Conservation (phyloP, 1,284 basidiomycete genomes). For the Irpex sp. region DNA sequence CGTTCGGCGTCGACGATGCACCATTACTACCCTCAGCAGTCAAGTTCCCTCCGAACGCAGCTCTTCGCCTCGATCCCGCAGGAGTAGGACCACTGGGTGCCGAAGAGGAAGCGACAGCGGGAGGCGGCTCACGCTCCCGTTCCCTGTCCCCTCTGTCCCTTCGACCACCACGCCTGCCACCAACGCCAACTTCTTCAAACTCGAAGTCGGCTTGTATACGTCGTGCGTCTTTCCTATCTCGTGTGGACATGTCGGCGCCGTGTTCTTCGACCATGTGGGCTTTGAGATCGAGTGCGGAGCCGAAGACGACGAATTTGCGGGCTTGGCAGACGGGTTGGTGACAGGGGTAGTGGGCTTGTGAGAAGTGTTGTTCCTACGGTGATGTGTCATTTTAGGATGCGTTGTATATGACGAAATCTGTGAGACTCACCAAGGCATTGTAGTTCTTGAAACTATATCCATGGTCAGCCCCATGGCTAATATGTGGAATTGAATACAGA, state of each 20-base stretch:
- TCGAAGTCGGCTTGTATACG: conserved; percentile 81
- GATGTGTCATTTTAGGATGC: not conserved
- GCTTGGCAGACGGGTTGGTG: conserved; percentile 71
- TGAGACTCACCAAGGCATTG: conserved; percentile 55
- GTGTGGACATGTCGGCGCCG: conserved; percentile 73
- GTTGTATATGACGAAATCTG: not conserved
- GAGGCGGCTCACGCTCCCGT: conserved; percentile 47
- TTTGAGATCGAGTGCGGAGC: conserved; percentile 83
- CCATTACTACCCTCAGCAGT: conserved; percentile 40
- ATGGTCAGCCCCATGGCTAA: no score
- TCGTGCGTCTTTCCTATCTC: conserved; percentile 76
- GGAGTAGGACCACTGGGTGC: conserved; percentile 23
- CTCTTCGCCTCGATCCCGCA: conserved; percentile 38
- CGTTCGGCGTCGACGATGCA: conserved; percentile 14
- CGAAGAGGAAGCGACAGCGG: conserved; percentile 19
- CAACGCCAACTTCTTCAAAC: conserved; percentile 55
- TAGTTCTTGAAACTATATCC: conserved; percentile 74
- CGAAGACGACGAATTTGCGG: conserved; percentile 95
- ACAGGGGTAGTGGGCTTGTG: conserved; percentile 75
- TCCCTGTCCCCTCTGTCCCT: conserved; percentile 38
- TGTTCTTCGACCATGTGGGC: conserved; percentile 91
- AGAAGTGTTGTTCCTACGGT: conserved; percentile 67
- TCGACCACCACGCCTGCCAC: conserved; percentile 38
- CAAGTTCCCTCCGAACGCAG: conserved; percentile 64
- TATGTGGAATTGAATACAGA: no score